Evolutionary conservation across 192 early-diverging fungal species (phyloP), one percentile per base, ranked within the genome.

Genomic region (Chytriomyces sp.): DNA sequence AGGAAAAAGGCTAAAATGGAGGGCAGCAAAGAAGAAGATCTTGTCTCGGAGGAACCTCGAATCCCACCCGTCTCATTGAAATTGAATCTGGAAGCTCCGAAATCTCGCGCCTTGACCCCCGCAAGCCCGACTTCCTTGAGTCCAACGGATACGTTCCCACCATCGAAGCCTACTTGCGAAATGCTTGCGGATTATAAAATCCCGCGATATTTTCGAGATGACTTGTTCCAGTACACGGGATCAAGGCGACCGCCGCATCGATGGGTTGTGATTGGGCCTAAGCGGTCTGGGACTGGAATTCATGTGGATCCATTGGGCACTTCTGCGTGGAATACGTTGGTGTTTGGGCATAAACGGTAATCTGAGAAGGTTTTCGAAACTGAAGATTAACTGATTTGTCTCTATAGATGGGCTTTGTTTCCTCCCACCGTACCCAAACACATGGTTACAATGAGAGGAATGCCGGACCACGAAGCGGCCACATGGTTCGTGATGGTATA

Each of bases 191-290:
- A 94, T 68, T 94, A 88, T 71, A 69, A 79, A 10, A 80, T 92
- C 0, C 93, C 93, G 5, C 84, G 87, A 26, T 93, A 90, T 79
- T 94, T 94, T 69, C 80, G 78, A 23, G 91, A 92, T 57, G 93
- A 94, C 75, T 78, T 94, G 10, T 93, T 94, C 66, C 80, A 84
- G 79, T 82, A 87, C 16, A 82, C 88, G 20, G 91, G 93, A 16
- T 16, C 45, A 26, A n/a, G 80, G 20, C 75, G 93, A 57, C 93
- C 92, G 16, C 93, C 93, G 9, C 90, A 87, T 68, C 87, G 92
- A 11, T 95, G 93, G 92, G 84, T 95, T 49, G 92, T 95, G 9
- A 85, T 88, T 26, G 93, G 93, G 9, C 88, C 89, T 16, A 86
- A 86, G 13, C 84, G 92, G 16, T 89, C 86, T 70, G 93, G 93